Conservation (phyloP, 257 asterid species). For the Gynochthodes officinalis region DNA sequence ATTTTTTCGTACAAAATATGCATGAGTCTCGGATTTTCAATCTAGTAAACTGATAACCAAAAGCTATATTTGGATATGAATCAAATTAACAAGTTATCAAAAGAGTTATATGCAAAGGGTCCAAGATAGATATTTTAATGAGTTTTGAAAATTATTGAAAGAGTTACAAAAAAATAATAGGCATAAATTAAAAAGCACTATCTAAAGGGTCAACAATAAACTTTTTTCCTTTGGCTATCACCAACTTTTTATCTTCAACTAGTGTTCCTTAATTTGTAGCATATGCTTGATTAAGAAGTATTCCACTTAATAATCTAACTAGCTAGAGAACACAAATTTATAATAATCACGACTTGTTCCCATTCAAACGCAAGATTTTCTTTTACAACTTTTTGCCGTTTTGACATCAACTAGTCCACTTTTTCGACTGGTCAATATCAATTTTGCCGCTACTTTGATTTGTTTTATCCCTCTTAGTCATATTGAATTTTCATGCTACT, state of each 20-base stretch:
- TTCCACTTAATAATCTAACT: background rate
- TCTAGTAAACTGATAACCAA: no score
- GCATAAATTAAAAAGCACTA: no score
- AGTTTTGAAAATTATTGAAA: no score
- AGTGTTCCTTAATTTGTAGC: background rate
- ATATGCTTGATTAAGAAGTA: background rate
- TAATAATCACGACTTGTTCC: background rate
- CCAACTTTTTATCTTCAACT: background rate
- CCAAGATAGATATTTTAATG: no score
- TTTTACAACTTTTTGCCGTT: background rate
- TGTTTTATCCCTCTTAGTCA: background rate
- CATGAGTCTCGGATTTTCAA: no score
- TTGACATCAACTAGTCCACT: slow-evolving; percentile 18
- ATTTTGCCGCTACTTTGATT: slow-evolving; percentile 9
- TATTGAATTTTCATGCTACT: background rate
- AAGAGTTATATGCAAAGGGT: no score
- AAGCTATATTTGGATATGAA: no score
- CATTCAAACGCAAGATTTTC: background rate
- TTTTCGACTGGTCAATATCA: slow-evolving; percentile 24
- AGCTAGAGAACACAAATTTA: background rate
- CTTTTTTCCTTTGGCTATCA: background rate
- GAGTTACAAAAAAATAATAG: no score
- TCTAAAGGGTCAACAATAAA: no score
- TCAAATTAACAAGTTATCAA: no score
- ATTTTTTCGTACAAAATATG: no score